phyloP scores from a whole-genome alignment of 1,139 yeast species.

The Nakaseomyces nivariensis region DNA sequence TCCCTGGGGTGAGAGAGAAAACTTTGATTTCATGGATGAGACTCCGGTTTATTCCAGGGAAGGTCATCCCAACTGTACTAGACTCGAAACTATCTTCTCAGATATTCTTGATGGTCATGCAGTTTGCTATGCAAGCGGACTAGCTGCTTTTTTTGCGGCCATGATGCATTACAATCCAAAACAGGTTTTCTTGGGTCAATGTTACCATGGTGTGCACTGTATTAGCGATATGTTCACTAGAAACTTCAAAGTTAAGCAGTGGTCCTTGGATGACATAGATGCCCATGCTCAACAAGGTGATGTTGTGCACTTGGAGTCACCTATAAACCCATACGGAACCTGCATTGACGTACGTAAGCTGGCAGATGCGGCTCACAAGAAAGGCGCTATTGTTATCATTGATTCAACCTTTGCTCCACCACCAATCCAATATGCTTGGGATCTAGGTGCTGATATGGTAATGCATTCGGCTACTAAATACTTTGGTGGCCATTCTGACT shows the following conservation, averaged over 20 bases:
- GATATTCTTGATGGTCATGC: slow-evolving; percentile 47
- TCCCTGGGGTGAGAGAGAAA: slow-evolving; percentile 31
- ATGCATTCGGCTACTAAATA: slow-evolving; percentile 89
- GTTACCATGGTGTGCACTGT: slow-evolving; percentile 79
- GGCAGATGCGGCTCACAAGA: slow-evolving; percentile 58
- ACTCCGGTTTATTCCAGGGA: slow-evolving; percentile 55
- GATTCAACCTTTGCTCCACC: slow-evolving; percentile 95
- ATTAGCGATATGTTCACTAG: slow-evolving; percentile 54
- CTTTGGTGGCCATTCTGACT: slow-evolving; percentile 91
- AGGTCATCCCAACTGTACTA: slow-evolving; percentile 59
- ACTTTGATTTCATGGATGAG: slow-evolving; percentile 24
- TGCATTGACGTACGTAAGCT: slow-evolving; percentile 52
- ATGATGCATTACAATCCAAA: slow-evolving; percentile 67
- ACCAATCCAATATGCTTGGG: slow-evolving; percentile 73
- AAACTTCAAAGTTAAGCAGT: slow-evolving; percentile 46
- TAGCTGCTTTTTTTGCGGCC: slow-evolving; percentile 72
- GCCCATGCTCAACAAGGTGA: slow-evolving; percentile 55
- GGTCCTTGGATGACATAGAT: slow-evolving; percentile 43
- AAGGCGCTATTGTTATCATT: slow-evolving; percentile 58
- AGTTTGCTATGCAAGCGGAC: slow-evolving; percentile 66
- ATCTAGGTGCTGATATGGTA: slow-evolving; percentile 73
- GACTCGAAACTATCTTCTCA: slow-evolving; percentile 60
- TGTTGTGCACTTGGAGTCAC: slow-evolving; percentile 74
- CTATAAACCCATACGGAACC: slow-evolving; percentile 75
- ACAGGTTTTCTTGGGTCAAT: slow-evolving; percentile 61